Evolutionary conservation across 106 monocot species (phyloP).

Genomic region (Amphibolis antarctica): DNA sequence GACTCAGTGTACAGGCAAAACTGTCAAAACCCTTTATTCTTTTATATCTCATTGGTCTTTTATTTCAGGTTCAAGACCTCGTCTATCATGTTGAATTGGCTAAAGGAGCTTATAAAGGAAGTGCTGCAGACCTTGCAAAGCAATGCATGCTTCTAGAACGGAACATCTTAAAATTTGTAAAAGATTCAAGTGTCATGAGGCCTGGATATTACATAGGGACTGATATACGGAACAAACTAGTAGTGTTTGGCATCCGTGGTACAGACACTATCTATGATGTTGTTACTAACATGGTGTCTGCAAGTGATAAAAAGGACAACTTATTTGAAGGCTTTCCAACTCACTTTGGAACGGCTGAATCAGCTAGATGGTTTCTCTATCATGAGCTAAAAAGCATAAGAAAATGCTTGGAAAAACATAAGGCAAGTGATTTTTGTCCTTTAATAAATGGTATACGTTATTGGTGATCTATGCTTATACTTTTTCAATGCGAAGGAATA

Average conservation of each 20-base stretch:
- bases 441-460: background rate
- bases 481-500: background rate
- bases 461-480: background rate
- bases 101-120: conserved; percentile 83
- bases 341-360: conserved; percentile 92
- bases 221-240: conserved; percentile 62
- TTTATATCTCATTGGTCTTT: background rate
- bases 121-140: conserved; percentile 46
- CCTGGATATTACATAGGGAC: conserved; percentile 94
- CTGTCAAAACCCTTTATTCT: too few species aligned
- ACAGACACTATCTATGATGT: conserved; percentile 92
- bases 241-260: conserved; percentile 90
- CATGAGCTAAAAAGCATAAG: conserved; percentile 66
- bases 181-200: conserved; percentile 80
- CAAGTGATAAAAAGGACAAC: conserved; percentile 54
- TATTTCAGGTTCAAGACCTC: conserved; percentile 73
- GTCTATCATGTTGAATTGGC: conserved; percentile 85
- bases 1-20: too few species aligned
- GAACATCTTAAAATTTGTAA: conserved; percentile 83
- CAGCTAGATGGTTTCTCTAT: conserved; percentile 77
- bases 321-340: conserved; percentile 70
- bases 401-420: conserved; percentile 66
- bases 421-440: conserved; percentile 25
- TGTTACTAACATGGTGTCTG: conserved; percentile 71
- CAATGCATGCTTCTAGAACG: conserved; percentile 88